Percentiles rank a stretch among this genome's conserved stretches.
These are phyloP conservation scores for Massariosphaeria phaeospora DNA, from an alignment of 495 filamentous ascomycete genomes.

Conservation along the genomic window DNA sequence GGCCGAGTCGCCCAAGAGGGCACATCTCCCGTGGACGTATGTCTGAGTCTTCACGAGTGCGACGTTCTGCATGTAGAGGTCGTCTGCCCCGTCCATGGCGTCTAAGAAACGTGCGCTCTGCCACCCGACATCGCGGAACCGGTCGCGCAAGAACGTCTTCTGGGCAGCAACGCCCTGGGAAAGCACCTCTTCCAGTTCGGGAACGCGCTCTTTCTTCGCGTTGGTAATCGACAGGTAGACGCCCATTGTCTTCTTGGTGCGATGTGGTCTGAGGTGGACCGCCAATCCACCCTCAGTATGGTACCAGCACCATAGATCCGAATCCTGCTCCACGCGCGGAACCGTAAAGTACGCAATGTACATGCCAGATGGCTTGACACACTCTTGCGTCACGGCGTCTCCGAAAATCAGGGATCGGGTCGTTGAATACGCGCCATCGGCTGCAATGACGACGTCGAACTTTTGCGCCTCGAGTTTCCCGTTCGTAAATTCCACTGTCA, in stretches of 20 bases:
- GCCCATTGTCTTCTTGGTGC: background rate
- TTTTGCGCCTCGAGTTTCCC: slow-evolving; percentile 5
- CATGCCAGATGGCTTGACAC: no score
- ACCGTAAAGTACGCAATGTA: no score
- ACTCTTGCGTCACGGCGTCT: background rate
- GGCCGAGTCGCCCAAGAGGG: slow-evolving; percentile 54
- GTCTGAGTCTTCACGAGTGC: slow-evolving; percentile 43
- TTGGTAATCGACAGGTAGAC: no score
- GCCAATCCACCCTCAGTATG: no score
- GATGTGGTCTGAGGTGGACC: no score
- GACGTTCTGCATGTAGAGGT: slow-evolving; percentile 48
- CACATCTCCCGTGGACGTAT: slow-evolving; percentile 47
- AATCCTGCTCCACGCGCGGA: no score
- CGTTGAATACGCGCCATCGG: slow-evolving; percentile 30
- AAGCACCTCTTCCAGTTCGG: background rate
- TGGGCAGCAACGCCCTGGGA: background rate
- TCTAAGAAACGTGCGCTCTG: slow-evolving; percentile 43
- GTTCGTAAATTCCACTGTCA: slow-evolving; percentile 27
- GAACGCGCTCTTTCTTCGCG: no score
- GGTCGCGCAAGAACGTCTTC: slow-evolving; percentile 34
- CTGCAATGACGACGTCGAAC: slow-evolving; percentile 34
- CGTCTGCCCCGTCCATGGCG: slow-evolving; percentile 38
- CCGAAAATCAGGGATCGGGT: slow-evolving; percentile 27
- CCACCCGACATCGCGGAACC: slow-evolving; percentile 47
- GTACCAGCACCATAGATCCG: no score